Evolutionary conservation across 1,284 basidiomycete species (phyloP).

Genomic region (Grifola frondosa): DNA sequence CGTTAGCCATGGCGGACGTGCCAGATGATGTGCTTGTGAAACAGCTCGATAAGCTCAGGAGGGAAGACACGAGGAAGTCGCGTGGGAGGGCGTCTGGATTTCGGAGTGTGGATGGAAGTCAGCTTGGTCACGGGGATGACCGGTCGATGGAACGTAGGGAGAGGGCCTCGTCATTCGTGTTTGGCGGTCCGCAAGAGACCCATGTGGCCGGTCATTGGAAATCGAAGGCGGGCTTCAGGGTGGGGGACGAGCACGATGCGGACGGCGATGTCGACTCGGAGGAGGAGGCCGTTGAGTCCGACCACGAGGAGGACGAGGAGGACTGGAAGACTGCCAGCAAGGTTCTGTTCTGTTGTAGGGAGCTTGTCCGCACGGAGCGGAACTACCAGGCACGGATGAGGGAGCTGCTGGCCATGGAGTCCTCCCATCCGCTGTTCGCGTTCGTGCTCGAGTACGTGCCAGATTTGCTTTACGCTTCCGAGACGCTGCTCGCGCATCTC

Average conservation of each 20-base stretch:
- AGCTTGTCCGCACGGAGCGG: constrained; percentile 66
- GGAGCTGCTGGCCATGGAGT: constrained; percentile 38
- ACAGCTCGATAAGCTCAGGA: constrained; percentile 36
- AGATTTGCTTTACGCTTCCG: constrained; percentile 48
- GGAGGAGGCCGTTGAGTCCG: constrained; percentile 18
- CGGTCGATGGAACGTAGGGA: constrained; percentile 11
- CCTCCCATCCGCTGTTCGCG: constrained; percentile 45
- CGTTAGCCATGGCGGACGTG: constrained; percentile 38
- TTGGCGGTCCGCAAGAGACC: constrained; percentile 22
- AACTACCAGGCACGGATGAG: constrained; percentile 56
- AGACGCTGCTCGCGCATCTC: constrained; percentile 46
- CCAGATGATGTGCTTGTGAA: constrained; percentile 37
- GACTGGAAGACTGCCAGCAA: constrained; percentile 56
- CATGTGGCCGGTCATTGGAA: constrained; percentile 12
- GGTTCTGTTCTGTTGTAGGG: constrained; percentile 57
- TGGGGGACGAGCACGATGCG: constrained; percentile 21
- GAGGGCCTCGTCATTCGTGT: constrained; percentile 22
- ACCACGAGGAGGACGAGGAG: constrained; percentile 29
- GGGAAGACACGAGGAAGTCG: constrained; percentile 23
- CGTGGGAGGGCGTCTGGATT: constrained; percentile 16
- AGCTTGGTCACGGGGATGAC: constrained; percentile 17
- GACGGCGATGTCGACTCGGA: constrained; percentile 19
- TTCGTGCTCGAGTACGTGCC: constrained; percentile 53
- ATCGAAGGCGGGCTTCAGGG: constrained; percentile 24
- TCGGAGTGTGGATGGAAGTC: constrained; percentile 15